phyloP scores from a whole-genome alignment of 441 rosid genomes.

The Erodium texanum region DNA sequence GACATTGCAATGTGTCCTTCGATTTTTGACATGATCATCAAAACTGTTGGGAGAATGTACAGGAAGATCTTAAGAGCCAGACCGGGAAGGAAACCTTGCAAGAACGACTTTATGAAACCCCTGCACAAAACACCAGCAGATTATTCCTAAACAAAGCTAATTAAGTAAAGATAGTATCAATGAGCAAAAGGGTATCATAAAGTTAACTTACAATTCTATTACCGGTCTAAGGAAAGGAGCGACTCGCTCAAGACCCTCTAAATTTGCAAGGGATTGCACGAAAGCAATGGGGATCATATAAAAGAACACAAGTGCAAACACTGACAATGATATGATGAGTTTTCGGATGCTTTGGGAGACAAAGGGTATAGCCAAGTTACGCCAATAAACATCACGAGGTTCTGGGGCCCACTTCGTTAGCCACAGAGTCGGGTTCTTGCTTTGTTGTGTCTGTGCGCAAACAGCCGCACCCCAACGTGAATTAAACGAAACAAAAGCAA shows the following conservation, averaged over 20 bases:
- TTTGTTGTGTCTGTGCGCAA: conserved; percentile 91
- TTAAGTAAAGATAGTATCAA: too few relatives aligned
- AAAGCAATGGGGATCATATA: conserved; percentile 87
- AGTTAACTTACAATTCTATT: conserved; percentile 61
- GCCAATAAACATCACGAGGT: conserved; percentile 92
- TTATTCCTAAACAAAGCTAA: too few relatives aligned
- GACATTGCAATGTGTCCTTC: conserved; percentile 79
- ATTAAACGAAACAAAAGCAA: conserved; percentile 90
- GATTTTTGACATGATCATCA: conserved; percentile 90
- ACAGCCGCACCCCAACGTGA: conserved; percentile 97
- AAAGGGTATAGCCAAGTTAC: conserved; percentile 77
- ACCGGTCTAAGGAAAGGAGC: conserved; percentile 58
- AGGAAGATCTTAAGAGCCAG: conserved; percentile 86
- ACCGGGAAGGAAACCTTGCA: conserved; percentile 85
- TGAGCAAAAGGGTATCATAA: conserved; percentile 11
- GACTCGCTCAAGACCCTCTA: conserved; percentile 68
- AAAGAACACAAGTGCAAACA: conserved; percentile 84
- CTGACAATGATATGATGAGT: conserved; percentile 59
- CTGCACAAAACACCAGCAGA: conserved; percentile 38
- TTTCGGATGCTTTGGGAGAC: conserved; percentile 61
- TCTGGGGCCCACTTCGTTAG: conserved; percentile 94
- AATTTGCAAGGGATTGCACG: conserved; percentile 85
- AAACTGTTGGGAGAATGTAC: conserved; percentile 71
- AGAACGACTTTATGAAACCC: conserved; percentile 48
- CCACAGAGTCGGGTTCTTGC: conserved; percentile 82